Percentiles rank a stretch among this genome's conserved stretches.
Conservation (phyloP, 2,329 filamentous ascomycete species). For the Cladosporium halotolerans region DNA sequence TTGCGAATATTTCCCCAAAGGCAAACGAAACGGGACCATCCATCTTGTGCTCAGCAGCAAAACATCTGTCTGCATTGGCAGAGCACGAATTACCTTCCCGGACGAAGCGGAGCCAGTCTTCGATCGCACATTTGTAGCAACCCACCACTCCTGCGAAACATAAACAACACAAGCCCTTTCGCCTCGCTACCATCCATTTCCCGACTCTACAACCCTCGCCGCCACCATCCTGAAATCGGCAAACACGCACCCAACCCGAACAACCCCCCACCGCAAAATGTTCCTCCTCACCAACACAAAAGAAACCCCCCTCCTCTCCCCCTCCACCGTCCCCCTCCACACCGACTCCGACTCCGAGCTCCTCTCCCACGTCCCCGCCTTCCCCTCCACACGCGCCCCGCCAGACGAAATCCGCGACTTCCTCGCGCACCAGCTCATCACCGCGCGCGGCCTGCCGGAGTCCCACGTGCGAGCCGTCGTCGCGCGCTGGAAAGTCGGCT, state of each 20-base stretch:
- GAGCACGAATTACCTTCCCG: too few relatives aligned
- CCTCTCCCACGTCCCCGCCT: not conserved
- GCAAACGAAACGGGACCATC: too few relatives aligned
- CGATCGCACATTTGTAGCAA: not conserved
- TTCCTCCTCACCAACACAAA: not conserved
- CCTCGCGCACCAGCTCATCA: constrained; percentile 7
- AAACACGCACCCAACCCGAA: too few relatives aligned
- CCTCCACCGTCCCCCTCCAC: not conserved
- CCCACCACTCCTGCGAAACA: not conserved
- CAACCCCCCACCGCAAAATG: too few relatives aligned
- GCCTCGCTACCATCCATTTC: not conserved
- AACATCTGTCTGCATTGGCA: too few relatives aligned
- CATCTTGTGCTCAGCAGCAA: too few relatives aligned
- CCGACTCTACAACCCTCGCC: not conserved
- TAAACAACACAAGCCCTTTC: not conserved
- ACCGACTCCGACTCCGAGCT: not conserved
- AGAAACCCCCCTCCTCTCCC: not conserved
- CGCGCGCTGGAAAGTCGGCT: constrained; percentile 15
- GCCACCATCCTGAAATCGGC: too few relatives aligned
- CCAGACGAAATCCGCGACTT: constrained; percentile 16
- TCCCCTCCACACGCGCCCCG: constrained; percentile 2
- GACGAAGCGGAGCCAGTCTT: not conserved
- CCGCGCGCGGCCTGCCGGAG: not conserved
- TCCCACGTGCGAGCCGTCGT: constrained; percentile 13
- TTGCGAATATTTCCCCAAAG: too few relatives aligned